Conservation (phyloP, 2,329 filamentous ascomycete genomes). For the Botrytis cinerea region DNA sequence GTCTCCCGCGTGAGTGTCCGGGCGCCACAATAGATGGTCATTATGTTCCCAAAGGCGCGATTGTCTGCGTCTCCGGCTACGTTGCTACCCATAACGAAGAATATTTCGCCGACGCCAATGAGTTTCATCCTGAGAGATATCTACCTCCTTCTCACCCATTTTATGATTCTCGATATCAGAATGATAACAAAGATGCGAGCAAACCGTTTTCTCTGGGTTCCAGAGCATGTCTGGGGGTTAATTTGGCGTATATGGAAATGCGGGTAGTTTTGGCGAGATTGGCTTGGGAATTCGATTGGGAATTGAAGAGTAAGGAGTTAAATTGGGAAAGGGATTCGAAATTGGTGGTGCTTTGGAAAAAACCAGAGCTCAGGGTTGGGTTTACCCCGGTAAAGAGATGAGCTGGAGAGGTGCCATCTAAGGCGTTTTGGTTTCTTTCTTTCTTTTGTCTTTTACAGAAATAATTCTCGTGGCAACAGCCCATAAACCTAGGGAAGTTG, state of each 20-base stretch:
- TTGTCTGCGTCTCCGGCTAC: conserved; percentile 9
- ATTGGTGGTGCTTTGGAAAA: conserved; percentile 17
- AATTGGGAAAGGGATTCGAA: conserved; percentile 16
- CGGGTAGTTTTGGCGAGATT: conserved; percentile 18
- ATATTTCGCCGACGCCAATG: conserved; percentile 2
- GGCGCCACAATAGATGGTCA: conserved; percentile 15
- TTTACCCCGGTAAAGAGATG: conserved; percentile 1
- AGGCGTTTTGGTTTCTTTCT: not conserved
- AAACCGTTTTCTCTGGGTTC: conserved; percentile 11
- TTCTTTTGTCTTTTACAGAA: not conserved
- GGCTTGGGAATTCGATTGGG: conserved; percentile 19
- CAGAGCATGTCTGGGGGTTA: conserved; percentile 13
- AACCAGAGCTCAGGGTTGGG: conserved; percentile 6
- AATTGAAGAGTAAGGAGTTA: conserved; percentile 11
- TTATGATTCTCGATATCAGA: conserved; percentile 6
- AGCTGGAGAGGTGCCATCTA: not conserved
- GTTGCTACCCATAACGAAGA: conserved; percentile 3
- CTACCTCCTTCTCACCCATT: conserved; percentile 7
- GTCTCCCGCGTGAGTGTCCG: conserved; percentile 17
- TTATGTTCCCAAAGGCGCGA: conserved; percentile 1
- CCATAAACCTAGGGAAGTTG: not conserved
- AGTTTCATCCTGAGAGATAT: conserved; percentile 21
- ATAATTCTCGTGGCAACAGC: not conserved
- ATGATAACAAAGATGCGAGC: conserved; percentile 20
- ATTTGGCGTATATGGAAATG: conserved; percentile 23